phyloP scores from a whole-genome alignment of 148 eudicot genomes.

The Rhododendron kiyosumense region DNA sequence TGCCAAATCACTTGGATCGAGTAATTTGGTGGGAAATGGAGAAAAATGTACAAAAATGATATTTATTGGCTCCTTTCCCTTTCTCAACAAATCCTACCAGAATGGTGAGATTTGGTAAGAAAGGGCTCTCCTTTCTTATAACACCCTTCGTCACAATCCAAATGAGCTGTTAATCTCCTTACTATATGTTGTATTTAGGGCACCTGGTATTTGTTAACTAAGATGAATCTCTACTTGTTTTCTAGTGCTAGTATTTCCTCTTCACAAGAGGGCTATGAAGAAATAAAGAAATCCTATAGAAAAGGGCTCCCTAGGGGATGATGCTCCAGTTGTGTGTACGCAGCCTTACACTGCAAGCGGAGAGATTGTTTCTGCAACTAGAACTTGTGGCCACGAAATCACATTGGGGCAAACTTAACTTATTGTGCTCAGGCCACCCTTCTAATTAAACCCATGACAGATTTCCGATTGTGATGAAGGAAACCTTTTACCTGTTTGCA shows the following conservation, averaged over 20 bases:
- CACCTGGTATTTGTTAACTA: neutral
- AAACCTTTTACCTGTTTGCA: neutral
- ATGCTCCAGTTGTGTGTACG: neutral
- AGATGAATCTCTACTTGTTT: neutral
- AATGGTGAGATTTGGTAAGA: neutral
- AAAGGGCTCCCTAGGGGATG: neutral
- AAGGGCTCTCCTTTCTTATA: neutral
- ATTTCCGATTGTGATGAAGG: neutral
- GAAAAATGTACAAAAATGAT: neutral
- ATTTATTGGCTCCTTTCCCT: neutral
- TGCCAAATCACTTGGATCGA: neutral
- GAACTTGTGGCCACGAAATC: neutral
- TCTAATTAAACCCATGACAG: neutral
- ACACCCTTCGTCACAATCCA: neutral
- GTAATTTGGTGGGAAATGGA: neutral
- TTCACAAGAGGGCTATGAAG: neutral
- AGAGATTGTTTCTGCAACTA: neutral
- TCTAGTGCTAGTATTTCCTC: neutral
- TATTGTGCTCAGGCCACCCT: neutral
- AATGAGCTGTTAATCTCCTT: neutral
- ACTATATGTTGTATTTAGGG: neutral
- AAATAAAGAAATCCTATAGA: no score
- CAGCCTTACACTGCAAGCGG: neutral
- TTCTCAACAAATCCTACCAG: neutral
- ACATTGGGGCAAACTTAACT: neutral